Evolutionary conservation across 139 green algal genomes (phyloP), one percentile per base, ranked within the genome.

Genomic region (Nannochloris sp.): DNA sequence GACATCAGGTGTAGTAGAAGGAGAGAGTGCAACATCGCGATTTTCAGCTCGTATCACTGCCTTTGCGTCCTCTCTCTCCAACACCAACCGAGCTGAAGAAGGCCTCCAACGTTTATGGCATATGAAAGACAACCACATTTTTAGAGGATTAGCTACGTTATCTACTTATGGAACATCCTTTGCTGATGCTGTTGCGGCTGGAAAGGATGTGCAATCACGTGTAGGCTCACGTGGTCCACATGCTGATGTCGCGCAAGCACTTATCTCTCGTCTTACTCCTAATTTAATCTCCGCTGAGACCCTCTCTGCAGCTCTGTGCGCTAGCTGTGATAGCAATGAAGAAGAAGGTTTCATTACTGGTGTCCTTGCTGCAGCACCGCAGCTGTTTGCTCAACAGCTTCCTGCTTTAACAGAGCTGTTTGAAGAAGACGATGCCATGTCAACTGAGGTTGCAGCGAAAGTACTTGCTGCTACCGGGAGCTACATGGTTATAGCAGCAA

Each of bases 91-190:
- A 32, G 70, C 59, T 6, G 55, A 78, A 30, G 80, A 89, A 25
- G 65, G 72, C 51, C 61, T 92, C 58, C 31, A 57, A 12, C 80
- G 80, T 60, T 62, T 92, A 60, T 57, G 54, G 30, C 71, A 78
- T 25, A 54, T 77, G 24, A 82, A 79, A 23, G 85, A 92, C 55
- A 84, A 84, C 61, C 54, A 82, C 59, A 76, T 92, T 27, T 88
- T 85, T 59, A 75, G 79, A 7, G 56, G 67, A 9, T 71, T 92
- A 25, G 59, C 59, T 12, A 61, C 47, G 1, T 48, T 92, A 63
- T 54, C 70, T 0, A 60, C 47, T 12, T 45, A 67, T 12, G 65
- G 62, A 6, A 53, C 46, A 12, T 31, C 53, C 4, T 39, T 46
- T 10, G 65, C 67, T 6, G 60, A 46, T 8, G 77, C 77, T 4